Base-by-base conservation (phyloP, 106 monocot species). In the Alisma plantagoaquatica region DNA sequence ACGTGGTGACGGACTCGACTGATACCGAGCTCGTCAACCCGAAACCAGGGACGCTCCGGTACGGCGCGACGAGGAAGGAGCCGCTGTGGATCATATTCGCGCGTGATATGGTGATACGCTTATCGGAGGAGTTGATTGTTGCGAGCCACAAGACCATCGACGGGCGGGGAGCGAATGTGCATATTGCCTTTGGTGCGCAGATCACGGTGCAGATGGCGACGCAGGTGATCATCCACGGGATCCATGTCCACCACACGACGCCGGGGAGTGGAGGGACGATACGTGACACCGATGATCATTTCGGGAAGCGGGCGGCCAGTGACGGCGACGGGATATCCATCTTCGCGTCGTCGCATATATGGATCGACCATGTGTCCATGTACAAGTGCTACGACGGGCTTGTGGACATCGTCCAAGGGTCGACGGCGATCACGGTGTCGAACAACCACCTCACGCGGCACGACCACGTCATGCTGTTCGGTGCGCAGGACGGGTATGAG, bases 11-110 rank as follows among this genome's bases (percentile, higher is more conserved):
- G 22, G 71, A 72, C 58, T 19, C 64, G 18, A 58, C 71, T 26
- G 71, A 72, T 52, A 12, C 29, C 30, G 64, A 64, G 51, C 45
- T 72, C 15, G 58, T 64, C 25, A 58, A 59, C 50, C 71, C 64
- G 14, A 41, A 45, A 23, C 71, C 71, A 19, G 71, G 71, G 18
- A 72, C 71, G 2, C 72, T 87, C 23, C 78, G 82, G 8, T 42
- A 66, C 9, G 87, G 43, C 16, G 75, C 49, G 14, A 66, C 75
- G 44, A 77, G 72, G 38, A 42, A 59, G 10, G 26, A 49, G 22
- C 81, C 81, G 2, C 70, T 87, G 17, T 87, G 87, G 87, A 87
- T 87, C 67, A 21, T 73, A 41, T 87, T 87, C 67, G 72, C 64
- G 27, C 51, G 46, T 0, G 70, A 67, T 75, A 87, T 87, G 82